Percentiles rank a stretch among this genome's conserved stretches.
phyloP scores from a whole-genome alignment of 164 flowering plant species.

The Saururus chinensis region DNA sequence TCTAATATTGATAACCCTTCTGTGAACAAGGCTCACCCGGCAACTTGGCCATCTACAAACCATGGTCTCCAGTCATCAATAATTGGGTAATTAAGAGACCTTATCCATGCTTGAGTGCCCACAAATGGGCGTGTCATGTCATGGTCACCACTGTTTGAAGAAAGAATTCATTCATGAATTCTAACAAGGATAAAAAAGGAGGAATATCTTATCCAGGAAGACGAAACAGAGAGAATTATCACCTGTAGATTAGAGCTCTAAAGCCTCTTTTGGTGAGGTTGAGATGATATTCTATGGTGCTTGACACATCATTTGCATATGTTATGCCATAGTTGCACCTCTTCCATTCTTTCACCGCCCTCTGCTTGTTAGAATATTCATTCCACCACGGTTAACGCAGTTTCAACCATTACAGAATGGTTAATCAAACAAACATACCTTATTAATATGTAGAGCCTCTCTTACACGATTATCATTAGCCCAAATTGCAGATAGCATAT shows the following conservation, averaged over 20 bases:
- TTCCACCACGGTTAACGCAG: not conserved
- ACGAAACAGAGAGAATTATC: not conserved
- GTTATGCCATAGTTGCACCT: not conserved
- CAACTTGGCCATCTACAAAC: constrained; percentile 20
- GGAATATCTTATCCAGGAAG: not conserved
- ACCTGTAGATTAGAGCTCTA: not conserved
- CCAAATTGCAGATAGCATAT: not conserved
- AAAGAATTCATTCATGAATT: not conserved
- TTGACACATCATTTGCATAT: not conserved
- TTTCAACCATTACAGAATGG: too few relatives aligned
- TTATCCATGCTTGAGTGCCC: constrained; percentile 16
- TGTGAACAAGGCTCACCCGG: constrained; percentile 10
- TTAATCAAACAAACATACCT: not conserved
- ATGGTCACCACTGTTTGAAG: constrained; percentile 16
- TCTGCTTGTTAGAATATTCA: not conserved
- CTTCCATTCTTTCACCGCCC: not conserved
- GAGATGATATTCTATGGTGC: not conserved
- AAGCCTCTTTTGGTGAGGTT: not conserved
- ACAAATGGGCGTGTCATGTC: constrained; percentile 12
- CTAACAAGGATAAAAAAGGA: not conserved
- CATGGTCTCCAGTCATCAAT: constrained; percentile 22
- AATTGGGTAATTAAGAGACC: constrained; percentile 8
- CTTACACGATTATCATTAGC: not conserved
- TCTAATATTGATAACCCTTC: too few relatives aligned
- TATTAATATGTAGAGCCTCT: not conserved